phyloP scores from a whole-genome alignment of 2,329 filamentous ascomycete genomes.

The Orbilia quercus region DNA sequence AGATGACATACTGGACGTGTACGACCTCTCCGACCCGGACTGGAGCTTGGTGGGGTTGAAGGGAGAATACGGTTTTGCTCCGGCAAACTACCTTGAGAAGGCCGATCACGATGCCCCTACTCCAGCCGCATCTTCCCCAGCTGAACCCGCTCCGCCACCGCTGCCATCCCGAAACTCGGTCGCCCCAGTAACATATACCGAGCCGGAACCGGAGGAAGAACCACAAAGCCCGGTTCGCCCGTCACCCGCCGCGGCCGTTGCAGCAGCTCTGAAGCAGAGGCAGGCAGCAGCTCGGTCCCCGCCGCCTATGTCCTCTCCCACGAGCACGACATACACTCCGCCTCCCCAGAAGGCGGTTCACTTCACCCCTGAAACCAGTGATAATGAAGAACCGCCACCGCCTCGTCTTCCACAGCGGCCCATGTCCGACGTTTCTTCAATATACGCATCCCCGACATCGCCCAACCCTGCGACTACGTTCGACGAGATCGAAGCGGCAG shows the following conservation, averaged over 20 bases:
- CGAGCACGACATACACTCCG: conserved; percentile 29
- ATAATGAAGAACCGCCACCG: conserved; percentile 45
- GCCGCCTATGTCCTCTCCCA: conserved; percentile 16
- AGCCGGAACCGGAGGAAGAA: conserved; percentile 30
- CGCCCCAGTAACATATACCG: conserved; percentile 2
- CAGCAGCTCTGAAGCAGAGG: conserved; percentile 38
- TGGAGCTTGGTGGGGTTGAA: conserved; percentile 92
- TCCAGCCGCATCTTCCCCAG: conserved; percentile 63
- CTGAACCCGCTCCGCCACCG: conserved; percentile 57
- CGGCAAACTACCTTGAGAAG: conserved; percentile 91
- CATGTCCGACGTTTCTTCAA: conserved; percentile 36
- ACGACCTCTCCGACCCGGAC: conserved; percentile 90
- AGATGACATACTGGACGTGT: conserved; percentile 83
- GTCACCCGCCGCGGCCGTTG: conserved; percentile 36
- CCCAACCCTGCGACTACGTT: conserved; percentile 53
- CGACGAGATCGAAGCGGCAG: conserved; percentile 50
- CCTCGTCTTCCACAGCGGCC: conserved; percentile 43
- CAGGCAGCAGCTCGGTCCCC: conserved; percentile 31
- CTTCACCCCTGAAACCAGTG: conserved; percentile 52
- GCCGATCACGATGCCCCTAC: conserved; percentile 63
- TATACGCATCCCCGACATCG: conserved; percentile 42
- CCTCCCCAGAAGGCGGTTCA: conserved; percentile 49
- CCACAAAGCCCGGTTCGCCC: conserved; percentile 33
- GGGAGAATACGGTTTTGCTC: conserved; percentile 91
- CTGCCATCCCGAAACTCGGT: conserved; percentile 58